phyloP scores from a whole-genome alignment of 805 yeast genomes.

The Suhomyces vadensis region DNA sequence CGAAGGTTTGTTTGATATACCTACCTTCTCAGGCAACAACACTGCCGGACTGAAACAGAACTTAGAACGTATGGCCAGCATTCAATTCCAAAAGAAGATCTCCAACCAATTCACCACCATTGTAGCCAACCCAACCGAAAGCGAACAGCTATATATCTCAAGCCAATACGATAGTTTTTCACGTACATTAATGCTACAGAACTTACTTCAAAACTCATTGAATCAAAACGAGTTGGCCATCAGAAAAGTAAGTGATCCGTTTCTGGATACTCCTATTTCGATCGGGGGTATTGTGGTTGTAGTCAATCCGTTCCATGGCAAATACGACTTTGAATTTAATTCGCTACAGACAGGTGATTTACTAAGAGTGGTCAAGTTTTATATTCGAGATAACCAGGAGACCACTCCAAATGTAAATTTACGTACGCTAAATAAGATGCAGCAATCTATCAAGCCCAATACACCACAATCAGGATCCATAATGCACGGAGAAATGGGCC shows the following conservation, averaged over 20 bases:
- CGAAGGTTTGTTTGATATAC: slow-evolving; percentile 9
- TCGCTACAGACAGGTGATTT: slow-evolving; percentile 33
- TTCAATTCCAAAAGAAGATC: slow-evolving; percentile 8
- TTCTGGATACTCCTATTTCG: slow-evolving; percentile 19
- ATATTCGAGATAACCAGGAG: slow-evolving; percentile 11
- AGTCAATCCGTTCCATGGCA: slow-evolving; percentile 27
- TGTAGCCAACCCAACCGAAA: slow-evolving; percentile 16
- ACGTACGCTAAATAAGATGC: background rate
- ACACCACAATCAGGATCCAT: too few relatives aligned
- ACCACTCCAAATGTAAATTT: background rate
- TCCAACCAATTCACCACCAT: slow-evolving; percentile 12
- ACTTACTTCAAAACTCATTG: slow-evolving; percentile 19
- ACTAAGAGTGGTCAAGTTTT: slow-evolving; percentile 29
- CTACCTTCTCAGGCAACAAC: background rate
- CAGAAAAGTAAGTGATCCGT: slow-evolving; percentile 30
- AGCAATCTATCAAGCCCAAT: too few relatives aligned
- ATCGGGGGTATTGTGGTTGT: slow-evolving; percentile 37
- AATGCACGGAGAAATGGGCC: too few relatives aligned
- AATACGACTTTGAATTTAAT: slow-evolving; percentile 19
- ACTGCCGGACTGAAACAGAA: slow-evolving; percentile 3
- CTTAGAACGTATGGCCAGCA: slow-evolving; percentile 10
- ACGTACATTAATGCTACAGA: slow-evolving; percentile 29
- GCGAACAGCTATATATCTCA: slow-evolving; percentile 13
- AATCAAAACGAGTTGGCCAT: slow-evolving; percentile 17
- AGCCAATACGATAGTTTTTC: slow-evolving; percentile 27